Evolutionary conservation across 768 basidiomycete species (phyloP).

Genomic region (Lactarius akahatsu): DNA sequence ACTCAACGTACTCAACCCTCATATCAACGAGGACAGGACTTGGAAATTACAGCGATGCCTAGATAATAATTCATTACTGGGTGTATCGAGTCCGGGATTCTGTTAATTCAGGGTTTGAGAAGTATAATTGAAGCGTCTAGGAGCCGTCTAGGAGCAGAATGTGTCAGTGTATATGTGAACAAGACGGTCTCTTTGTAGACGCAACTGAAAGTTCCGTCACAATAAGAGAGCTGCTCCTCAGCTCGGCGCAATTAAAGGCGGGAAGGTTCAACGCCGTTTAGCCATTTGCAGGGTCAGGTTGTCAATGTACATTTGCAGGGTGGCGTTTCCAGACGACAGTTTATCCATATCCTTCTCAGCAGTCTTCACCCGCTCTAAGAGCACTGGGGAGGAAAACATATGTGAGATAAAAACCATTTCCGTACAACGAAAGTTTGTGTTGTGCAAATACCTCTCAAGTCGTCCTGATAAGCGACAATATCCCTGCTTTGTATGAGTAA

Average conservation of each 20-base stretch:
- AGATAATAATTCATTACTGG: background rate
- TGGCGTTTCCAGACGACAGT: conserved; percentile 74
- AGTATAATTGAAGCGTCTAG: background rate
- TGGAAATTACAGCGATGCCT: background rate
- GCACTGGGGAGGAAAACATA: conserved; percentile 43
- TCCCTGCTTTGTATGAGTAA: conserved; percentile 51
- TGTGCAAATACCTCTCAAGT: conserved; percentile 58
- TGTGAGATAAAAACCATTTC: background rate
- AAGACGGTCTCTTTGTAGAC: background rate
- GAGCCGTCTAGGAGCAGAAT: background rate
- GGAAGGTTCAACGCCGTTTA: conserved; percentile 54
- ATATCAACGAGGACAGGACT: background rate
- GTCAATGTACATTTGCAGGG: conserved; percentile 86
- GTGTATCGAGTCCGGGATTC: background rate
- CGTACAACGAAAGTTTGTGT: background rate
- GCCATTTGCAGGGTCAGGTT: conserved; percentile 88
- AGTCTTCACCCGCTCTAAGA: conserved; percentile 62
- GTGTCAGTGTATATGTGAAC: background rate
- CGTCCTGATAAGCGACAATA: conserved; percentile 70
- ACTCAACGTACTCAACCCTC: background rate
- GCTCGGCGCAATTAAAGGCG: background rate
- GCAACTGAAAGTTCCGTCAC: background rate
- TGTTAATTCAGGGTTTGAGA: background rate
- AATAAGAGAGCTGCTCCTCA: background rate
- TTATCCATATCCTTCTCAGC: conserved; percentile 82